Evolutionary conservation across 352 stramenopile genomes (phyloP), one percentile per base, ranked within the genome.

Genomic region (Aphanomyces euteiches): DNA sequence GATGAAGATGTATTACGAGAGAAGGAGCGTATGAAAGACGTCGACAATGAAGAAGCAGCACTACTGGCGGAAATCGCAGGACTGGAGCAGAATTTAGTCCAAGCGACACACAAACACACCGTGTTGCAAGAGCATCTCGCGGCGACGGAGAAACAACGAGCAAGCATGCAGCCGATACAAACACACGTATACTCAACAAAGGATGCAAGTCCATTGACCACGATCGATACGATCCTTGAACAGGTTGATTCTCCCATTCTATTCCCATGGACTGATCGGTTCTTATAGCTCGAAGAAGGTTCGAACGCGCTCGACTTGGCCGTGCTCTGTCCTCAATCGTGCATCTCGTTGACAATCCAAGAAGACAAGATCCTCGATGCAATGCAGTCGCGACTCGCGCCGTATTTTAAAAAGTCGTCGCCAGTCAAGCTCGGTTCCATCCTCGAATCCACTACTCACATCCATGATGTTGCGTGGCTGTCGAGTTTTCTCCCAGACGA

Each of bases 331-430:
- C 56, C 56, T 12, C 8, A 7, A 7, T 28, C 21, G 12, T 43
- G n/a, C 56, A 39, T 34, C 56, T 34, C n/a, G 1, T 1, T 63
- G 13, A 40, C 21, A 7, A 10, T 43, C 39, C 56, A 39, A 40
- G 56, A 63, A n/a, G 56, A 41, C n/a, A 63, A 63, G 56, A 15
- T 63, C 13, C 56, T 63, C 56, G 56, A 63, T 39, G 7, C 7
- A 28, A 41, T 63, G 5, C 56, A 63, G n/a, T 28, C 56, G 19
- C 56, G 45, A 7, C 21, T 63, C 21, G 19, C 19, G 56, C 56
- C 56, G n/a, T 34, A 38, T n/a, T 41, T 38, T 34, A 7, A 39
- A 43, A 15, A n/a, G 7, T 13, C 34, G 0, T 8, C 56, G 13
- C n/a, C 56, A 37, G 8, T 37, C 7, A 15, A 12, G 12, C 21